These are phyloP conservation scores for Alternaria postmessia DNA, from an alignment of 2,329 filamentous ascomycete species.

Conservation along the genomic window DNA sequence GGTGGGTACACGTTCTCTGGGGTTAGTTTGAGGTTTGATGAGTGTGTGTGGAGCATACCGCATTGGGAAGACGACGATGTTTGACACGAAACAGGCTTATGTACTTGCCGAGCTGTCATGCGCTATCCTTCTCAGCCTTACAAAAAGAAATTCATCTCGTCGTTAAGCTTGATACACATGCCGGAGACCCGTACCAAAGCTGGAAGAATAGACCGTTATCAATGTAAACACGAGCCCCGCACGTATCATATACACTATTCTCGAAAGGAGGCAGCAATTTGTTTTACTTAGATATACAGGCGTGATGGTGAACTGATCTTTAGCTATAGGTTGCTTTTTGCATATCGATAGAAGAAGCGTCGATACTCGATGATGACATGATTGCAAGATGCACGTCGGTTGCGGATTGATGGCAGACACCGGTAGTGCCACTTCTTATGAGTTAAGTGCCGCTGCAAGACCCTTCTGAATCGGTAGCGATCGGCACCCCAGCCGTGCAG, in stretches of 20 bases:
- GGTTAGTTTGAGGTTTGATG: background rate
- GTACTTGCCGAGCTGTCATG: background rate
- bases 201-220: background rate
- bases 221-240: background rate
- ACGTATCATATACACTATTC: background rate
- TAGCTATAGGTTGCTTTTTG: background rate
- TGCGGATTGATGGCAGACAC: background rate
- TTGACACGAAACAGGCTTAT: background rate
- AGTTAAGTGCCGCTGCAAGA: background rate
- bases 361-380: background rate
- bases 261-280: background rate
- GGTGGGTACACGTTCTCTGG: background rate
- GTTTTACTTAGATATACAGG: background rate
- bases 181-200: background rate
- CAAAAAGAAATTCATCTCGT: background rate
- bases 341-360: background rate
- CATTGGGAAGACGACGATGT: background rate
- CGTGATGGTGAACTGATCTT: background rate
- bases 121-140: background rate
- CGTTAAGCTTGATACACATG: background rate
- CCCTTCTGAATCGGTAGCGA: background rate
- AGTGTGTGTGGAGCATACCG: background rate
- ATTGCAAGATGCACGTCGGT: background rate
- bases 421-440: background rate
- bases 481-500: constrained; percentile 3